Conservation (phyloP, 1,139 yeast genomes). For the Suhomyces wounanorum region DNA sequence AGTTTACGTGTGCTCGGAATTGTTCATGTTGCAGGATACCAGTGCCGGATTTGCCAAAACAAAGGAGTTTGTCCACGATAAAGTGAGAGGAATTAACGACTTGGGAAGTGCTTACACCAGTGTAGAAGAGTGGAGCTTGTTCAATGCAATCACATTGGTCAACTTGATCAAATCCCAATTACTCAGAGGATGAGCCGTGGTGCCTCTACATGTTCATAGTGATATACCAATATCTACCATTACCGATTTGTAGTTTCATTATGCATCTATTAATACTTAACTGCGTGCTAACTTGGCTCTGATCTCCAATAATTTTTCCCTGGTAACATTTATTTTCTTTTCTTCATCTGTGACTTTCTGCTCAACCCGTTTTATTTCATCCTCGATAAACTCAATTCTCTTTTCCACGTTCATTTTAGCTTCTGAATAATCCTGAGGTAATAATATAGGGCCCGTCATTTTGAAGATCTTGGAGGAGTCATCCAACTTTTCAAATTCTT, state of each 20-base stretch:
- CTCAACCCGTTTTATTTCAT: slow-evolving; percentile 74
- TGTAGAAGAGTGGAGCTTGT: slow-evolving; percentile 73
- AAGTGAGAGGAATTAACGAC: slow-evolving; percentile 54
- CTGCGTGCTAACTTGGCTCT: slow-evolving; percentile 30
- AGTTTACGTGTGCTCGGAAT: slow-evolving; percentile 71
- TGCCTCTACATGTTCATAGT: neutral
- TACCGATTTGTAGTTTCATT: neutral
- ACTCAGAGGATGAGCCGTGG: slow-evolving; percentile 53
- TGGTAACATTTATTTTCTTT: slow-evolving; percentile 47
- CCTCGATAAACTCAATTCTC: slow-evolving; percentile 81
- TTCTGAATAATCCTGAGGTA: slow-evolving; percentile 84
- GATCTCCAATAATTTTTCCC: slow-evolving; percentile 50
- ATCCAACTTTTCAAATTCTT: slow-evolving; percentile 67
- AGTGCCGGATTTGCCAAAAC: slow-evolving; percentile 60
- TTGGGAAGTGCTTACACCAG: slow-evolving; percentile 63
- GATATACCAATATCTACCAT: neutral
- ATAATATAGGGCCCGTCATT: slow-evolving; percentile 85
- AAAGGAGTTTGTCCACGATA: slow-evolving; percentile 60
- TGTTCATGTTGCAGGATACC: slow-evolving; percentile 80
- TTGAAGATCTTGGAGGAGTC: slow-evolving; percentile 75
- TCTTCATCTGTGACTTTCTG: slow-evolving; percentile 56
- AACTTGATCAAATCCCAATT: slow-evolving; percentile 74
- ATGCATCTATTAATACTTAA: neutral
- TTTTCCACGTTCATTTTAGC: slow-evolving; percentile 82
- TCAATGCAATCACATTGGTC: slow-evolving; percentile 64